Conservation (phyloP, 805 yeast species). For the Wickerhamiella dianesei region DNA sequence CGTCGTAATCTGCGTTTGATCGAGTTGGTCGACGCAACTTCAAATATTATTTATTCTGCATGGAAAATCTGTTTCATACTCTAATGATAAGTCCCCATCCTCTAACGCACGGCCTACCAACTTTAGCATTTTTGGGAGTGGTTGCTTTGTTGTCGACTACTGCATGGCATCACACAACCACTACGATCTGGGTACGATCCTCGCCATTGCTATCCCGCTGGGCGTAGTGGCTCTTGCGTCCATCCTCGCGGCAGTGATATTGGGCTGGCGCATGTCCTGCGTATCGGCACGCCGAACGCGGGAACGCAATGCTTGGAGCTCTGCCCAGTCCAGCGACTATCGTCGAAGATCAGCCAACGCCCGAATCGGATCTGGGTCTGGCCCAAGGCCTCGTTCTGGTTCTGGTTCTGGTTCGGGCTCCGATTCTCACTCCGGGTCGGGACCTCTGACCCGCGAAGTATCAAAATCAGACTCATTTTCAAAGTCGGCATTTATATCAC, state of each 20-base stretch:
- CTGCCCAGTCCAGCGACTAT: conserved; percentile 5
- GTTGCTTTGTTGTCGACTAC: neutral
- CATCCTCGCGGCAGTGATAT: conserved; percentile 7
- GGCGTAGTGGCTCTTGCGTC: conserved; percentile 14
- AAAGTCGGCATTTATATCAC: neutral
- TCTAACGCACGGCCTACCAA: too few species aligned
- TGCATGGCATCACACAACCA: conserved; percentile 9
- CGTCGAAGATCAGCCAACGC: conserved; percentile 1
- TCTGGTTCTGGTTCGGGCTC: too few species aligned
- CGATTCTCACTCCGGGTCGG: neutral
- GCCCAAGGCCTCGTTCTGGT: too few species aligned
- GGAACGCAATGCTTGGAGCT: conserved; percentile 3
- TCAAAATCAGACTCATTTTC: neutral
- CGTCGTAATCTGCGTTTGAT: conserved; percentile 1
- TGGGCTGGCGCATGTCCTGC: conserved; percentile 5
- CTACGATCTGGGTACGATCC: conserved; percentile 12
- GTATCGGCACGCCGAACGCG: conserved; percentile 2
- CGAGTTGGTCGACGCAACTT: neutral
- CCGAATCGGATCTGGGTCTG: too few species aligned
- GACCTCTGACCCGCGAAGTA: neutral
- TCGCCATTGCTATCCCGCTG: conserved; percentile 20
- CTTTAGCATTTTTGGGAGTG: neutral
- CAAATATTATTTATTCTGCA: neutral
- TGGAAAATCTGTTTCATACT: neutral
- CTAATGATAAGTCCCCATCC: neutral